Base-by-base conservation (phyloP, 306 rosid genomes). In the Malus orientalis region DNA sequence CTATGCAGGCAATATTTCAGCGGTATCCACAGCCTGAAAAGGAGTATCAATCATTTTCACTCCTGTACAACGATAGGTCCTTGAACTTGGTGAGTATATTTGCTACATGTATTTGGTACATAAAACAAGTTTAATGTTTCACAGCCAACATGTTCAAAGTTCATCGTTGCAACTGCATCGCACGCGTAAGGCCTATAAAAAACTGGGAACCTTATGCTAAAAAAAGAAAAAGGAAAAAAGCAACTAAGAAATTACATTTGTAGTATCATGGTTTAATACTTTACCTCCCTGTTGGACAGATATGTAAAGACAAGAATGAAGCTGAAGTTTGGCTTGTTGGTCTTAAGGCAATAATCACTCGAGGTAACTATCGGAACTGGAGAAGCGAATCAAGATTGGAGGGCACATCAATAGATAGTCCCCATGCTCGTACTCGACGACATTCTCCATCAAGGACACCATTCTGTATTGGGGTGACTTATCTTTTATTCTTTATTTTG, bases 11-110 rank as follows among this genome's bases (percentile, higher is more conserved):
- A 79, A 89, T 88, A 75, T 95, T 95, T 84, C 97, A 89, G 85
- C 91, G 96, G 86, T 89, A 92, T 82, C 99, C 97, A 68, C 90
- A 91, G 78, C 99, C 99, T 78, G 97, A 92, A 76, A 95, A 92
- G 86, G 99, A 95, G 84, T 95, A 95, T 87, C 99, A 95, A 71
- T 95, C 99, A 11, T 95, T 95, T 89, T 95, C 99, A 63, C 99
- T 95, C 61, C 82, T 95, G 75, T 88, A 81, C 74, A 80, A 74
- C 36, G 97, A 90, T 30, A 87, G 99, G 85, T 92, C 99, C 81
- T 85, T 95, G 87, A 96, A 95, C 87, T 88, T 95, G 96, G 99
- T 95, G 88, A 85, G 99, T 84, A 69, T 8, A 25, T 57, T 74
- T 33, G 22, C 67, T 29, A 47, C 54, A 14, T 70, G 42, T 8